These are phyloP conservation scores for Raffaelea arxii DNA, from an alignment of 2,329 filamentous ascomycete genomes.

Conservation along the genomic window DNA sequence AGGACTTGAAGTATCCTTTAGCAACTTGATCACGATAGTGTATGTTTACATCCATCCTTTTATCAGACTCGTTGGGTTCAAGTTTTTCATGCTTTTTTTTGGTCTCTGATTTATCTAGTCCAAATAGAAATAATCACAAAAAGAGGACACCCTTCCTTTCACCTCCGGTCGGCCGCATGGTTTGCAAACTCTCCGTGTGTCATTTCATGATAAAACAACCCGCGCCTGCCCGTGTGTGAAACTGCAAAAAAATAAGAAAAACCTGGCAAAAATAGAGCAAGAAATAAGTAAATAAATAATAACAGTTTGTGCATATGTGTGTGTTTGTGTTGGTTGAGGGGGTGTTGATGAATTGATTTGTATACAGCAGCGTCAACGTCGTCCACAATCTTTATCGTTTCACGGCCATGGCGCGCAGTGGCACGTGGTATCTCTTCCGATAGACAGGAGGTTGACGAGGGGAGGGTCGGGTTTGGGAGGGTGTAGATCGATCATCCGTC, in stretches of 20 bases:
- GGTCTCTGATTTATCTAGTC: not conserved
- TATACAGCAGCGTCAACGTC: not conserved
- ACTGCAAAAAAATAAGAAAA: too few species aligned
- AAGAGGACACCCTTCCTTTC: not conserved
- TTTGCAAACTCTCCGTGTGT: not conserved
- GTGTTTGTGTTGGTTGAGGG: not conserved
- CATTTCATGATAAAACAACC: not conserved
- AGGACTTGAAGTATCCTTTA: not conserved
- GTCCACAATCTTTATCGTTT: not conserved
- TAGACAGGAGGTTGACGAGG: not conserved
- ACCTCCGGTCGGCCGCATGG: not conserved
- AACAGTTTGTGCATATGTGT: not conserved
- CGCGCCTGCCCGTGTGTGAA: not conserved
- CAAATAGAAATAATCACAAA: not conserved
- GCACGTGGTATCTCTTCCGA: too few species aligned
- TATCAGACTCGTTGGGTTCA: not conserved
- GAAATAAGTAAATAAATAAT: not conserved
- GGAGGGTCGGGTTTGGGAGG: not conserved
- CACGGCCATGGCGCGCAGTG: too few species aligned
- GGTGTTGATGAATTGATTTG: not conserved
- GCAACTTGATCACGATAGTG: not conserved
- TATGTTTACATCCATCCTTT: not conserved
- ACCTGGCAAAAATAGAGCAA: not conserved
- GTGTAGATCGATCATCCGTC: not conserved
- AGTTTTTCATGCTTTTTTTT: too few species aligned